Base-by-base conservation (phyloP, 2,329 filamentous ascomycete genomes). In the Metarhizium sp. region DNA sequence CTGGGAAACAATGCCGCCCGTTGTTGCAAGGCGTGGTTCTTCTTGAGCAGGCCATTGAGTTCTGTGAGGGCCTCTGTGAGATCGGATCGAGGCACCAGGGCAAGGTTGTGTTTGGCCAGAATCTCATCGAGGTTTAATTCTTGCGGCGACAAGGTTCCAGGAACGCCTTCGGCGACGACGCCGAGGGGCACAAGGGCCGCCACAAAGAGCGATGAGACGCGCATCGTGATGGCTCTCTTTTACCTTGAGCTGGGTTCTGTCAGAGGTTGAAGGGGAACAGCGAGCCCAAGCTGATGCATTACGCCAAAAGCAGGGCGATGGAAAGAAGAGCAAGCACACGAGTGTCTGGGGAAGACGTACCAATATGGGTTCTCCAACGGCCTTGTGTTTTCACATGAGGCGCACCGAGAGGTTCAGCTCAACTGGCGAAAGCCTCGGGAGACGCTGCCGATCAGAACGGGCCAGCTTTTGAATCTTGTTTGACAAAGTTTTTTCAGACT, bases 11-110 rank as follows among this genome's bases (percentile, higher is more conserved):
- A 20, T 20, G 54, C 46, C 4, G 16, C 40, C 50, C 54, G 13
- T 51, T 57, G 13, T 30, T 58, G 54, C 40, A 55, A 43, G 3
- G 52, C 55, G 16, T 57, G 53, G 25, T 59, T 69, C 50, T 65
- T 69, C 60, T 67, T 68, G 34, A 76, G 70, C 20, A 76, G 63
- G 6, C 61, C 61, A 45, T 70, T 75, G 54, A 76, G 68, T 60
- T 76, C 73, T 6, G 69, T 70, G 16, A 76, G 58, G 1, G 69
- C 72, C 46, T 75, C 73, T n/a, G 73, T 73, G 54, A 76, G 70
- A 54, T 76, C 73, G 49, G 71, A 73, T n/a, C 72, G 67, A 38
- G 74, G 73, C 7, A 75, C 73, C 51, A 76, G 62, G 32, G 70
- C 74, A 36, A 76, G 64, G 53, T 75, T 74, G 61, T 75, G 72